phyloP scores from a whole-genome alignment of 495 filamentous ascomycete genomes.

The Aspergillus taichungensis region DNA sequence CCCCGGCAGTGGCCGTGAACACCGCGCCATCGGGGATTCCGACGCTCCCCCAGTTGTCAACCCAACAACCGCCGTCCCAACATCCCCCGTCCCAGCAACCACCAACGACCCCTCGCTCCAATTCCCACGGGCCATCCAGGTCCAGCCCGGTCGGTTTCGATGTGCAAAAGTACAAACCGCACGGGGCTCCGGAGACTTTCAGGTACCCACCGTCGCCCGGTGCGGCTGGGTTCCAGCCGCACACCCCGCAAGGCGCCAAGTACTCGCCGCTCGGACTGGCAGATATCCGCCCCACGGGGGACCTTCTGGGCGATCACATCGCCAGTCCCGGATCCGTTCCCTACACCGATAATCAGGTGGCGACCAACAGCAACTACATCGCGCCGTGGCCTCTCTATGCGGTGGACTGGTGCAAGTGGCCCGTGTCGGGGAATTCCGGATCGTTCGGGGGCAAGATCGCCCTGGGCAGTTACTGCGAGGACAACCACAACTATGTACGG shows the following conservation, averaged over 20 bases:
- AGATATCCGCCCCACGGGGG: constrained; percentile 74
- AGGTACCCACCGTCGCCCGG: constrained; percentile 63
- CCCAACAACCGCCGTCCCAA: constrained; percentile 12
- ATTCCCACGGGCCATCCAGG: constrained; percentile 64
- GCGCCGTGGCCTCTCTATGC: constrained; percentile 94
- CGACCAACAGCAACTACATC: constrained; percentile 78
- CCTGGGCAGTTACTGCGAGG: constrained; percentile 91
- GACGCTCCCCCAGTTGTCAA: constrained; percentile 55
- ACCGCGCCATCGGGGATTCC: constrained; percentile 62
- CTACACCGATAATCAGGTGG: constrained; percentile 41
- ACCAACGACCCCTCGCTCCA: constrained; percentile 58
- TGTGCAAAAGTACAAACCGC: constrained; percentile 62
- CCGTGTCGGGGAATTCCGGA: constrained; percentile 54
- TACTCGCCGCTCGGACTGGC: constrained; percentile 85
- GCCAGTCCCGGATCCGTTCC: constrained; percentile 29
- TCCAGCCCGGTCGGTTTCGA: constrained; percentile 78
- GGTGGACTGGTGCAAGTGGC: constrained; percentile 99
- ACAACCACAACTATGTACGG: constrained; percentile 92
- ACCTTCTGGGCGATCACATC: constrained; percentile 60
- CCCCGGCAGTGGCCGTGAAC: constrained; percentile 58
- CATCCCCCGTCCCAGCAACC: constrained; percentile 37
- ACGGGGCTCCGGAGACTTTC: constrained; percentile 52
- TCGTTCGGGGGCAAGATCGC: constrained; percentile 84
- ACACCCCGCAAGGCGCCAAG: constrained; percentile 63
- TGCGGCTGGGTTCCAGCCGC: constrained; percentile 49